Conservation (phyloP, 75 land plant species). For the Ceratopteris richardii region DNA sequence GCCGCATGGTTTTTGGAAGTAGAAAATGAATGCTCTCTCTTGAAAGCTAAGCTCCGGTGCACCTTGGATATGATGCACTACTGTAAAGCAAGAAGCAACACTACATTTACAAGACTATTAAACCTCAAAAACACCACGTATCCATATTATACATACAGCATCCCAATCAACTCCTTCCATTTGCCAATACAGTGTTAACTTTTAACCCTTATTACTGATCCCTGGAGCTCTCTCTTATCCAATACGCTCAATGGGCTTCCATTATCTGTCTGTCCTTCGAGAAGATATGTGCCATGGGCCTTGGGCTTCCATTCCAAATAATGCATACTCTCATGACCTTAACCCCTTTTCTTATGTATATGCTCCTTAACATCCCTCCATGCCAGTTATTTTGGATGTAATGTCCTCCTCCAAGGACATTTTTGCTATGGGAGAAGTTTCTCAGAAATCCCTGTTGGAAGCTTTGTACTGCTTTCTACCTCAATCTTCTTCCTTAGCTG, state of each 20-base stretch:
- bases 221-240: constrained; percentile 4
- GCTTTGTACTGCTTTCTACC: constrained; percentile 48
- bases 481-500: constrained; percentile 69
- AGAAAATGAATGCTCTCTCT: too few relatives aligned
- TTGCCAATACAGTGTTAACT: too few relatives aligned
- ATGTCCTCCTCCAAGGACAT: background rate
- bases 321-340: constrained; percentile 1
- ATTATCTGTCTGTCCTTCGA: background rate
- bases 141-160: too few relatives aligned
- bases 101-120: too few relatives aligned
- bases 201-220: constrained; percentile 13
- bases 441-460: constrained; percentile 72
- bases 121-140: too few relatives aligned
- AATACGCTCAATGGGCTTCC: constrained; percentile 1
- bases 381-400: background rate
- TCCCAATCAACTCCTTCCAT: too few relatives aligned
- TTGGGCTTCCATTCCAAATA: constrained; percentile 1
- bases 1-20: too few relatives aligned
- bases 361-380: constrained; percentile 14
- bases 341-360: background rate
- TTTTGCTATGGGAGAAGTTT: constrained; percentile 65
- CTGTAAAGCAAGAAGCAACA: too few relatives aligned
- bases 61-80: too few relatives aligned
- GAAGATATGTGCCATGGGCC: constrained; percentile 9
- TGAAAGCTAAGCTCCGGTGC: too few relatives aligned